Evolutionary conservation across 495 filamentous ascomycete species (phyloP).

Genomic region (Neurospora pannonica): DNA sequence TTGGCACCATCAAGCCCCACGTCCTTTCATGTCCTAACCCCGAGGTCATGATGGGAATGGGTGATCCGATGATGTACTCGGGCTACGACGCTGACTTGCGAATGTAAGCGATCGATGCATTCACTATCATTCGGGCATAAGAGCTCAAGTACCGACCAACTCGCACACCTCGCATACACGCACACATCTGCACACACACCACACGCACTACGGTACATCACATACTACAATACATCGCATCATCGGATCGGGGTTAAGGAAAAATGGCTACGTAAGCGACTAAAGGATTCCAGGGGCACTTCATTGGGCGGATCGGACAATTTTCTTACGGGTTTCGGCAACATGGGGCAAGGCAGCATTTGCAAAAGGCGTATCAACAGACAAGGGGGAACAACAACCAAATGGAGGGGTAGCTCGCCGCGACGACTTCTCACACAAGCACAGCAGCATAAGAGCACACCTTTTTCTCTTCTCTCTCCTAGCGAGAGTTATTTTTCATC

Average conservation of each 20-base stretch:
- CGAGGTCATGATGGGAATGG: slow-evolving; percentile 41
- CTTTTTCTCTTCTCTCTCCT: background rate
- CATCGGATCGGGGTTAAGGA: background rate
- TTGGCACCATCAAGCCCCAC: slow-evolving; percentile 39
- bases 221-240: background rate
- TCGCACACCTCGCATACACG: background rate
- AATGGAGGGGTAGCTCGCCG: background rate
- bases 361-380: background rate
- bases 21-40: slow-evolving; percentile 33
- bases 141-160: background rate
- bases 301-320: background rate
- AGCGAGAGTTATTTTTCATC: background rate
- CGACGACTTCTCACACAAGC: background rate
- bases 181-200: background rate
- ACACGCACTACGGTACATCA: background rate
- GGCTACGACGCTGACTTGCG: background rate
- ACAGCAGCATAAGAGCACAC: background rate
- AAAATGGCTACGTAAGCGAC: background rate
- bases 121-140: background rate
- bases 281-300: background rate
- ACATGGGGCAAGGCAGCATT: background rate
- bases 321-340: background rate
- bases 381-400: background rate
- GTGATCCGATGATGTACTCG: slow-evolving; percentile 36
- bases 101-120: background rate